A percentile compares a stretch with the other conserved stretches of the same genome.
phyloP scores from a whole-genome alignment of 225 moss, liverwort and hornwort species.

The Lunularia cruciata region DNA sequence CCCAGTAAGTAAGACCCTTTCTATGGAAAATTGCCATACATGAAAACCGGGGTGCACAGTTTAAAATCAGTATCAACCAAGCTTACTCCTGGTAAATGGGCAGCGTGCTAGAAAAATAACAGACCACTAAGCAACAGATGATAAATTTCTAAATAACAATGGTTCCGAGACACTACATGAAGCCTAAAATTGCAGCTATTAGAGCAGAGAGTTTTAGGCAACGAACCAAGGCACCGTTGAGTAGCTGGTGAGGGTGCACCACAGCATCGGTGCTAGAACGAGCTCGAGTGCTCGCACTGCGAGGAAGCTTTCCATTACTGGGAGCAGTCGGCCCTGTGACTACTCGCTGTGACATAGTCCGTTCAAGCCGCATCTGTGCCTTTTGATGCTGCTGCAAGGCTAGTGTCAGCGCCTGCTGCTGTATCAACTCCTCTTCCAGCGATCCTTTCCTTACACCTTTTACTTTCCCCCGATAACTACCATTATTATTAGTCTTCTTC shows the following conservation, averaged over 20 bases:
- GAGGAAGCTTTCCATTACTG: slow-evolving; percentile 66
- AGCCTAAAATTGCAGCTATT: too few relatives aligned
- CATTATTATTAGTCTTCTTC: slow-evolving; percentile 42
- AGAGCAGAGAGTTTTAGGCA: too few relatives aligned
- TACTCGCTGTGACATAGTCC: slow-evolving; percentile 75
- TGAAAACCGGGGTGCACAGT: too few relatives aligned
- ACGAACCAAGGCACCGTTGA: slow-evolving; percentile 63
- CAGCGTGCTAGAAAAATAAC: too few relatives aligned
- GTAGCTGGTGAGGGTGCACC: slow-evolving; percentile 76
- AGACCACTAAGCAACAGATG: background rate
- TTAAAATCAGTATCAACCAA: too few relatives aligned
- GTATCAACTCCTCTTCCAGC: slow-evolving; percentile 75
- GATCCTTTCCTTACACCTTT: slow-evolving; percentile 54
- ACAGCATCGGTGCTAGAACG: slow-evolving; percentile 74
- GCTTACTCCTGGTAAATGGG: too few relatives aligned
- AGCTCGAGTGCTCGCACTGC: slow-evolving; percentile 74
- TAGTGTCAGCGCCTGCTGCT: slow-evolving; percentile 82
- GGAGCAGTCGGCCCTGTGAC: slow-evolving; percentile 39
- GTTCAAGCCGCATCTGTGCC: slow-evolving; percentile 81
- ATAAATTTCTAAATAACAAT: too few relatives aligned
- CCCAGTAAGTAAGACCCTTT: too few relatives aligned
- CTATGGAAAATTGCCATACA: too few relatives aligned
- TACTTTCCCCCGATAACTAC: slow-evolving; percentile 46
- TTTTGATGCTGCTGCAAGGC: slow-evolving; percentile 94
- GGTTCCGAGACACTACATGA: too few relatives aligned